These are phyloP conservation scores for Paradendryphiella salina DNA, from an alignment of 2,329 filamentous ascomycete species.

Conservation along the genomic window DNA sequence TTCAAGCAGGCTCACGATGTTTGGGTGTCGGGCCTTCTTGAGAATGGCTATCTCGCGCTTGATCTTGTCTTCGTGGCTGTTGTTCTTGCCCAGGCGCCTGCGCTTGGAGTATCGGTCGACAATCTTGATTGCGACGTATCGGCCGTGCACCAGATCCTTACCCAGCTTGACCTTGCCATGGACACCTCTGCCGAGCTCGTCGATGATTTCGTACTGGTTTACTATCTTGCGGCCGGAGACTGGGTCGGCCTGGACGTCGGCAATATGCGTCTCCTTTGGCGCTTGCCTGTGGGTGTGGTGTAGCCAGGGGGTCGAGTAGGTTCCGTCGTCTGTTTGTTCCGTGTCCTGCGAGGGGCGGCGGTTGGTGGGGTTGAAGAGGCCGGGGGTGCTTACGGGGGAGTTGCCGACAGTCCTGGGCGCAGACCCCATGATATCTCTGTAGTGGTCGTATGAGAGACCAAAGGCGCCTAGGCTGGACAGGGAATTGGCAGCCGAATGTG, in stretches of 20 bases:
- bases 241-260: constrained; percentile 84
- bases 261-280: constrained; percentile 76
- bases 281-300: constrained; percentile 55
- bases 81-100: constrained; percentile 77
- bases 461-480: constrained; percentile 50
- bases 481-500: constrained; percentile 45
- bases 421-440: constrained; percentile 43
- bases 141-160: constrained; percentile 72
- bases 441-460: constrained; percentile 40
- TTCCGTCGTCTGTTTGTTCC: constrained; percentile 43
- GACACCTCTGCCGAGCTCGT: constrained; percentile 92
- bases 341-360: constrained; percentile 36
- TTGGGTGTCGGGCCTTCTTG: constrained; percentile 97
- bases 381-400: constrained; percentile 53
- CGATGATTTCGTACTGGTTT: constrained; percentile 96
- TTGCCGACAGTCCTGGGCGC: constrained; percentile 51
- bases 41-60: constrained; percentile 97
- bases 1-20: constrained; percentile 91
- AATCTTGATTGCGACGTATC: constrained; percentile 96
- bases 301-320: constrained; percentile 55
- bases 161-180: constrained; percentile 98
- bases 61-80: constrained; percentile 76
- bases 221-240: constrained; percentile 92
- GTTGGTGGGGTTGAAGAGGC: constrained; percentile 50
- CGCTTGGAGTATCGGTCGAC: constrained; percentile 95